Percentiles rank a stretch among this genome's conserved stretches.
These are phyloP conservation scores for Oidium heveae DNA, from an alignment of 2,329 filamentous ascomycete species.

Conservation along the genomic window DNA sequence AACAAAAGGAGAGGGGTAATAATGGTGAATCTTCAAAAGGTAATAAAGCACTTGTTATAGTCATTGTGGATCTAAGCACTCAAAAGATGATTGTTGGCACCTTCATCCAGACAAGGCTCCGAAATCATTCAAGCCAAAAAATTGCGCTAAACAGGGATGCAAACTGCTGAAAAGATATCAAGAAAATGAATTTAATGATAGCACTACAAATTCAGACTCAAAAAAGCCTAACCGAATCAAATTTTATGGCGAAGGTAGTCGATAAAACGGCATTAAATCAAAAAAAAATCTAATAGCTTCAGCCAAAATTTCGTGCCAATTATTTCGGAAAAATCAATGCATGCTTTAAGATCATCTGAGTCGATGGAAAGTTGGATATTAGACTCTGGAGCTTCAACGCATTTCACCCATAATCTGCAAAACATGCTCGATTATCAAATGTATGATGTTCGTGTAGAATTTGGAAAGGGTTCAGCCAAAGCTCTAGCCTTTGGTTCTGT, in stretches of 20 bases:
- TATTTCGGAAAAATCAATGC: background rate
- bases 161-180: background rate
- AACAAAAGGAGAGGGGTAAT: background rate
- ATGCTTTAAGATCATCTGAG: background rate
- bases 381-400: background rate
- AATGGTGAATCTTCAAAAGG: background rate
- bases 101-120: background rate
- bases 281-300: background rate
- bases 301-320: background rate
- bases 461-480: slow-evolving; percentile 1
- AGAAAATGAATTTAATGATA: background rate
- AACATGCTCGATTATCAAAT: background rate
- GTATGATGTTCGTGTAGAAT: background rate
- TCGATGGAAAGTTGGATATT: background rate
- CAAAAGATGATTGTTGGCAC: background rate
- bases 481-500: background rate
- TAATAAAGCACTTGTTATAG: background rate
- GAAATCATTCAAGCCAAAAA: background rate
- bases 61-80: background rate
- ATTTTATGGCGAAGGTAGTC: background rate
- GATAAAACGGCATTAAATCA: background rate
- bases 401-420: background rate
- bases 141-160: background rate
- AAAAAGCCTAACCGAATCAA: background rate
- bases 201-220: background rate